Evolutionary conservation across 345 rosid species (phyloP), one percentile per base, ranked within the genome.

Genomic region (Salix arbutifolia): DNA sequence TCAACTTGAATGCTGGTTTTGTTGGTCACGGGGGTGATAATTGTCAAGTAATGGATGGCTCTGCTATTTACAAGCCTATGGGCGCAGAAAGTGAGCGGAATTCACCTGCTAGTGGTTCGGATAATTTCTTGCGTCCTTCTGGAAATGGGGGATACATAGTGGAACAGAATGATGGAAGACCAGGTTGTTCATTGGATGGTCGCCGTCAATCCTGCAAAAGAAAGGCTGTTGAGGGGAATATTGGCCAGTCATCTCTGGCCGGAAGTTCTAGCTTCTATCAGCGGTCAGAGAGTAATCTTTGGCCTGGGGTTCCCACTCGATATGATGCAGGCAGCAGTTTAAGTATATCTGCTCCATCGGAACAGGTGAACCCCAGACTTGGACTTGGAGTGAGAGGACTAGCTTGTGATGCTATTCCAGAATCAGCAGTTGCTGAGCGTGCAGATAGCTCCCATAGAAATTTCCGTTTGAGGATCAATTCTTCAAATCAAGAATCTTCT

Each of bases 151-250:
- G 85, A 67, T 88, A 81, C 77, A 61, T 78, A 26, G 67, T 52
- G 8, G 89, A 81, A 74, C 86, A 73, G 62, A 84, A 65, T 84
- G 84, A 75, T 68, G 83, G 76, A 74, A 83, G 88, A 77, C 83
- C 84, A 1, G 88, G 87, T 73, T 80, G 86, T 68, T 84, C 91
- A 56, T 73, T 76, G 65, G 95, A 87, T 61, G 91, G 90, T 16
- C 87, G 82, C 2, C 95, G 87, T 64, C 75, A 83, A 33, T 87
- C 97, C 50, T 83, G 90, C 83, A 95, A 95, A 85, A 88, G 99
- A 85, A 95, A 93, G 85, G 86, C 93, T 33, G 76, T 86, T 42
- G 98, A 89, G 76, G 91, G 84, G 40, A 84, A 86, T 78, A 76
- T 87, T 46, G 97, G 90, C 26, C 91, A 88, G 74, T 83, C 94